Evolutionary conservation across 2,329 filamentous ascomycete species (phyloP).

Genomic region (Botrytis aclada): DNA sequence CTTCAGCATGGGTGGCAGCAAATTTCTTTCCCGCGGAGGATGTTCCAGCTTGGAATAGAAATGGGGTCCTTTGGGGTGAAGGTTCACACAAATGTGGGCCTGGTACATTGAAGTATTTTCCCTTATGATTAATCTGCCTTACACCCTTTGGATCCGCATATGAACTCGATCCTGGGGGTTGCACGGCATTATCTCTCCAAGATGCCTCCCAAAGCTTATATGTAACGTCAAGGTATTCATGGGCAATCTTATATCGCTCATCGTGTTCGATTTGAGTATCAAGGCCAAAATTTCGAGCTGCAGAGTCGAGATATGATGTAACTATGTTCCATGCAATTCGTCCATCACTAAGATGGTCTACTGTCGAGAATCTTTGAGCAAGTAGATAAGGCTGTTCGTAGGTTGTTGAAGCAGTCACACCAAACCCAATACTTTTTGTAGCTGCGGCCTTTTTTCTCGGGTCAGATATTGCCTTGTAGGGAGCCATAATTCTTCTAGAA

Average conservation of each 20-base stretch:
- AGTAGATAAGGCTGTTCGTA: constrained; percentile 49
- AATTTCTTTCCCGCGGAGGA: constrained; percentile 64
- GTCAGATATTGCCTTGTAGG: not conserved
- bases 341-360: constrained; percentile 52
- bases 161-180: constrained; percentile 55
- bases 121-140: constrained; percentile 62
- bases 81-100: constrained; percentile 62
- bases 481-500: too few relatives aligned
- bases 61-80: constrained; percentile 33
- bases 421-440: constrained; percentile 65
- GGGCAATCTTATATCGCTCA: constrained; percentile 62
- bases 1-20: constrained; percentile 67
- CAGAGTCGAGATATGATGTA: constrained; percentile 65
- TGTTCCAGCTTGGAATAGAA: constrained; percentile 61
- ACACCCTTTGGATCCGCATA: constrained; percentile 59
- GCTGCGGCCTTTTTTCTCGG: constrained; percentile 40
- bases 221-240: constrained; percentile 53
- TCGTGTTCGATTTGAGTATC: constrained; percentile 60
- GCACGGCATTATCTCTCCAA: constrained; percentile 48
- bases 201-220: constrained; percentile 34
- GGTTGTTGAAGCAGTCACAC: constrained; percentile 64
- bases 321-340: constrained; percentile 54
- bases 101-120: constrained; percentile 61
- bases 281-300: constrained; percentile 60
- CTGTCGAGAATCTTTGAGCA: constrained; percentile 32